Evolutionary conservation across 176 grass and related monocot species (phyloP), one percentile per base, ranked within the genome.

Genomic region (Juncus effusus): DNA sequence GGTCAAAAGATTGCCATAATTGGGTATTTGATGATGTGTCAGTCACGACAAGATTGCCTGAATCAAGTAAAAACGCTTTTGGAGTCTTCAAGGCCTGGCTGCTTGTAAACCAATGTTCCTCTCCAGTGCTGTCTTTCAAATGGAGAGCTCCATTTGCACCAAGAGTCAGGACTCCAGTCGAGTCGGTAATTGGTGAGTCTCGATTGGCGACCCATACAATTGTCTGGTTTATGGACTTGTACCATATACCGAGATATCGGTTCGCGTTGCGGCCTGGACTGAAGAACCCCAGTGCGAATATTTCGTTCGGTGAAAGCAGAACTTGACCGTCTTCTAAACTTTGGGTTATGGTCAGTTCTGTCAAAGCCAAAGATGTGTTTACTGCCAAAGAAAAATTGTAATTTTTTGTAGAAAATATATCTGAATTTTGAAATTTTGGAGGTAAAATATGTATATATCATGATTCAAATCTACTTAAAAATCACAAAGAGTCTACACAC

Each of bases 1-100:
- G 78, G 16, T 86, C 68, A 61, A 86, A 83, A 79, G 82, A 85
- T n/a, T 90, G 76, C 82, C 87, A 90, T 8, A 78, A 7, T 61
- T 74, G 36, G 10, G 0, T 49, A 5, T 71, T 75, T 28, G 7
- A 38, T 7, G 37, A 4, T 7, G 13, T 1, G 45, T 71, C 78
- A 47, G 35, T 56, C 10, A 85, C 5, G 54, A 82, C 79, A 67
- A 90, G 71, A 62, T 90, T 90, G 55, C 86, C 86, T n/a, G 83
- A 59, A 74, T 85, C 82, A 0, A 0, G 79, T 47, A 90, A 75
- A 68, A 49, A 75, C 14, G 72, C 67, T 6, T 16, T 65, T 3
- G 49, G 65, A 54, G 8, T 56, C 44, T 47, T 47, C 9, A 47
- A 0, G 9, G 44, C 4, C 44, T 47, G 44, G 44, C 44, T 47